phyloP scores from a whole-genome alignment of 257 asterid species.

The Fraxinus quadrangulata region DNA sequence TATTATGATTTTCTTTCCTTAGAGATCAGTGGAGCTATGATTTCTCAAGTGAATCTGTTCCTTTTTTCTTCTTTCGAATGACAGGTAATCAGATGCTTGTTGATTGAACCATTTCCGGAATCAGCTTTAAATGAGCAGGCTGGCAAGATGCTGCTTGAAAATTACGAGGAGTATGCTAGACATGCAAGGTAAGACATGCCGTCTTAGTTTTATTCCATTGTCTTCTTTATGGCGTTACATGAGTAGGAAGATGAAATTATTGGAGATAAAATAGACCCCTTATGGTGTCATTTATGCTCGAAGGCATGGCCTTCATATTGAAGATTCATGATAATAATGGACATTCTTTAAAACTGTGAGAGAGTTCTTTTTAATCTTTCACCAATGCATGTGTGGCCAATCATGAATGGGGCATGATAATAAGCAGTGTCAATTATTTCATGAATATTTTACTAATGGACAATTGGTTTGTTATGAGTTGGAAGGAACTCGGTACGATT shows the following conservation, averaged over 20 bases:
- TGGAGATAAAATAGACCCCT: background rate
- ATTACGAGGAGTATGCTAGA: slow-evolving; percentile 89
- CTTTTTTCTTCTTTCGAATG: background rate
- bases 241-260: background rate
- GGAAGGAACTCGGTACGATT: background rate
- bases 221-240: background rate
- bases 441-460: background rate
- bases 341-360: background rate
- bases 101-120: slow-evolving; percentile 98
- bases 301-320: background rate
- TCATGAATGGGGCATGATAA: background rate
- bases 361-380: background rate
- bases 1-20: background rate
- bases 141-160: slow-evolving; percentile 91
- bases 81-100: slow-evolving; percentile 92
- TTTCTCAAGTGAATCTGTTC: background rate
- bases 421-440: background rate
- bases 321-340: background rate
- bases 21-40: background rate
- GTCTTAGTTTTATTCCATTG: background rate
- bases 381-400: background rate
- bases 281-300: background rate
- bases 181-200: slow-evolving; percentile 66
- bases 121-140: slow-evolving; percentile 97
- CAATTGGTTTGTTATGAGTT: background rate